A percentile compares a stretch with the other conserved stretches of the same genome.
These are phyloP conservation scores for Gigaspora rosea DNA, from an alignment of 192 early-diverging fungal genomes.

Conservation along the genomic window DNA sequence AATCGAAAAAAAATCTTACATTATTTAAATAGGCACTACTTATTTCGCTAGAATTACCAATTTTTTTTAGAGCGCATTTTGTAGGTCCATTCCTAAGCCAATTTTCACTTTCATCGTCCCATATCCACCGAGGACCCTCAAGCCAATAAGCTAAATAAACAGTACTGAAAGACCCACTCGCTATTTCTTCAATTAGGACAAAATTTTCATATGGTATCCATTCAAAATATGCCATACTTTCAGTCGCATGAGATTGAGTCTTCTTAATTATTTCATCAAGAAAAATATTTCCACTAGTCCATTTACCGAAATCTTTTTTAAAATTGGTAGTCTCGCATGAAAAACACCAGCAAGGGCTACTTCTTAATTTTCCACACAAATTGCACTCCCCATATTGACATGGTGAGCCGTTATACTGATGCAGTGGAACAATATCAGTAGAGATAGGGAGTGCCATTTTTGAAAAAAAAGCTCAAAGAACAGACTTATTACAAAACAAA, in stretches of 20 bases:
- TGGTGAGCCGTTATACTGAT: too few relatives aligned
- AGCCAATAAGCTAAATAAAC: slow-evolving; percentile 10
- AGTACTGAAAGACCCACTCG: neutral
- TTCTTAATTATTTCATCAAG: neutral
- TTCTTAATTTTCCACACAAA: too few relatives aligned
- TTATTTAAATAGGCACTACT: neutral
- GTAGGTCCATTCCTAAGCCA: neutral
- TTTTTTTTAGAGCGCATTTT: slow-evolving; percentile 5
- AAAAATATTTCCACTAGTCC: neutral
- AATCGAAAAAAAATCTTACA: neutral
- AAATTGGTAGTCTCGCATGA: neutral
- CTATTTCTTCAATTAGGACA: neutral
- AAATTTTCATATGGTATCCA: neutral
- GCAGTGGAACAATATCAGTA: too few relatives aligned
- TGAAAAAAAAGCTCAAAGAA: too few relatives aligned
- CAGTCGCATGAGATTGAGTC: neutral
- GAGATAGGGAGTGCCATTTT: too few relatives aligned
- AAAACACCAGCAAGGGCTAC: neutral
- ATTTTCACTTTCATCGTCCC: slow-evolving; percentile 1
- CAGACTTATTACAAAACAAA: too few relatives aligned
- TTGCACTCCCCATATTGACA: too few relatives aligned
- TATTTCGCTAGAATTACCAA: neutral
- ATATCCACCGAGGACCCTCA: slow-evolving; percentile 9
- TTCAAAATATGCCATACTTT: neutral
- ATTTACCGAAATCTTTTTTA: neutral